Percentiles rank a stretch among this genome's conserved stretches.
Conservation (phyloP, 345 rosid genomes). For the Eucalyptus erythrocorys region DNA sequence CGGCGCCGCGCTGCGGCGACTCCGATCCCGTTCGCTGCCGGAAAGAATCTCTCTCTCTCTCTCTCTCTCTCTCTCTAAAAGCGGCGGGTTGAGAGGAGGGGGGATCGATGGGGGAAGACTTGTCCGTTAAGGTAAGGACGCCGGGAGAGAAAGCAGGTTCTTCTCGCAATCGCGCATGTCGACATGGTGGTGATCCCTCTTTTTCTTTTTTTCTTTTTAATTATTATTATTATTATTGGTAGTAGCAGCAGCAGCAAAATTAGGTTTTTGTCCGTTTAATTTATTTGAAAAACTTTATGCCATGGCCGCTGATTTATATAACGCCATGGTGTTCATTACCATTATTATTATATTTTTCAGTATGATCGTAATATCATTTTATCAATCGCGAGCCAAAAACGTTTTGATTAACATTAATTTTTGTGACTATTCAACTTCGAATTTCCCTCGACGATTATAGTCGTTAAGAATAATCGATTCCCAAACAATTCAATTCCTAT, state of each 20-base stretch:
- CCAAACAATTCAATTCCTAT: fast-evolving
- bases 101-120: background rate
- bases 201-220: background rate
- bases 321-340: background rate
- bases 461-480: fast-evolving
- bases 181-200: background rate
- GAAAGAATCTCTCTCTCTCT: background rate
- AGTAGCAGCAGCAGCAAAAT: too few relatives aligned
- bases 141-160: background rate
- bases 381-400: fast-evolving
- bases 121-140: background rate
- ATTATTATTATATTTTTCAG: too few relatives aligned
- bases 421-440: too few relatives aligned
- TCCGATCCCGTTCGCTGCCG: background rate
- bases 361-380: too few relatives aligned
- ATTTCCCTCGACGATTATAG: fast-evolving
- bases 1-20: background rate
- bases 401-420: too few relatives aligned
- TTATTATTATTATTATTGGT: too few relatives aligned
- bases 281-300: background rate
- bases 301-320: background rate
- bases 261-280: too few relatives aligned
- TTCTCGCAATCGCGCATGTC: background rate
- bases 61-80: background rate
- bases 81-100: background rate